Evolutionary conservation across 352 stramenopile species (phyloP).

Genomic region (Aphanomyces stellatus): DNA sequence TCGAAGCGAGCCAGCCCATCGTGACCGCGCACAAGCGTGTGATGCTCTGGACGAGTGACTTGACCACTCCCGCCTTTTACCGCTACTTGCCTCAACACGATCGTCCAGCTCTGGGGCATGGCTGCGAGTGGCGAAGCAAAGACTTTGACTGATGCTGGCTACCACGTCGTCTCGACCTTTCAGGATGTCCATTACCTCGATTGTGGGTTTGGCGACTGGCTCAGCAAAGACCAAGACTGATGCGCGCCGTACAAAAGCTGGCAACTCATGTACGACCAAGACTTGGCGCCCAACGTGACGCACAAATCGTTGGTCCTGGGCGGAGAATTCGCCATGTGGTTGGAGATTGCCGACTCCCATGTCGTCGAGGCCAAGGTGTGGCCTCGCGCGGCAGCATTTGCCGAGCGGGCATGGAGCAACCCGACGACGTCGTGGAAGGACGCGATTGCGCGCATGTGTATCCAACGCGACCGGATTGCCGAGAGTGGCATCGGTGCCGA

Average conservation of each 20-base stretch:
- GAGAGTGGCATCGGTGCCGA: background rate
- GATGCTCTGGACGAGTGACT: constrained; percentile 11
- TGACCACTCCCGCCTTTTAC: background rate
- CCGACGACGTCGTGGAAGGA: constrained; percentile 13
- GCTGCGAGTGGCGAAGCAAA: background rate
- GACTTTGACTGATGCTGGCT: background rate
- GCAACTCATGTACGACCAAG: constrained; percentile 17
- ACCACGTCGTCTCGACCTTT: background rate
- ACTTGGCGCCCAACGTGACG: constrained; percentile 5
- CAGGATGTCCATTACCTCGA: constrained; percentile 9
- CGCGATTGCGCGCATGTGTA: constrained; percentile 3
- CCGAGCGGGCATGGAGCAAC: constrained; percentile 9
- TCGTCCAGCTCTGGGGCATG: constrained; percentile 11
- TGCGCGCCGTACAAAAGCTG: constrained; percentile 13
- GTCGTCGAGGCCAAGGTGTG: constrained; percentile 5
- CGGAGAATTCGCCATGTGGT: constrained; percentile 6
- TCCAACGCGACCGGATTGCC: constrained; percentile 8
- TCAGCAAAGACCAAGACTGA: constrained; percentile 13
- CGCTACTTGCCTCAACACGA: constrained; percentile 15
- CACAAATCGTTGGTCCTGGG: constrained; percentile 4
- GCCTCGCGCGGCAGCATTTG: constrained; percentile 1
- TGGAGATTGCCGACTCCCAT: background rate
- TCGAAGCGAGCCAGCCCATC: background rate
- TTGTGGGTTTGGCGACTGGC: constrained; percentile 14
- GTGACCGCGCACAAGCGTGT: constrained; percentile 9